Conservation (phyloP, 139 green algal species). For the Nannochloris sp. region DNA sequence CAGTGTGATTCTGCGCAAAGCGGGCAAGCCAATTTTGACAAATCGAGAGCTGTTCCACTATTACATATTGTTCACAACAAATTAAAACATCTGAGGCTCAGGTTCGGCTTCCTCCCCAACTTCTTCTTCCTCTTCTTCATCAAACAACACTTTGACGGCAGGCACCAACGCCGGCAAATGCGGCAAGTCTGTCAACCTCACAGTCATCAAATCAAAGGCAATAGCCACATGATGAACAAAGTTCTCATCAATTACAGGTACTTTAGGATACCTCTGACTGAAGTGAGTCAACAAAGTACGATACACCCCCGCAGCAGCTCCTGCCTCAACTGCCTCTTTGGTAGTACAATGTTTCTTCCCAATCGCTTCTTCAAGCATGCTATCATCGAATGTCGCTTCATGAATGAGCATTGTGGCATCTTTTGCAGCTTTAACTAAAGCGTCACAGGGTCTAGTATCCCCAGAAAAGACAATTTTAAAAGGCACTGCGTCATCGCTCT, state of each 20-base stretch:
- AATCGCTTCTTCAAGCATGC: slow-evolving; percentile 70
- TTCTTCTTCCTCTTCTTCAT: slow-evolving; percentile 36
- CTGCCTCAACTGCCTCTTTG: slow-evolving; percentile 70
- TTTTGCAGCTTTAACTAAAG: slow-evolving; percentile 63
- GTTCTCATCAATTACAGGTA: slow-evolving; percentile 54
- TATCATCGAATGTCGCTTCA: slow-evolving; percentile 96
- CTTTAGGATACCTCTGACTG: slow-evolving; percentile 85
- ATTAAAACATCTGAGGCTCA: neutral
- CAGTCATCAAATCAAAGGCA: slow-evolving; percentile 94
- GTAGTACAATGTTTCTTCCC: slow-evolving; percentile 87
- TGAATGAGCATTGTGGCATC: slow-evolving; percentile 87
- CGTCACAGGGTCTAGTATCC: slow-evolving; percentile 78
- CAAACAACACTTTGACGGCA: slow-evolving; percentile 54
- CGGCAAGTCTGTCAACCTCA: slow-evolving; percentile 72
- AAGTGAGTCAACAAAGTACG: slow-evolving; percentile 97
- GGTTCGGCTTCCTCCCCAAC: neutral
- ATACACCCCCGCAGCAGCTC: slow-evolving; percentile 62
- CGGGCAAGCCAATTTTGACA: too few species aligned
- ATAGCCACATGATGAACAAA: slow-evolving; percentile 48
- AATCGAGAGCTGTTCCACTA: too few species aligned
- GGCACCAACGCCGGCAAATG: slow-evolving; percentile 51
- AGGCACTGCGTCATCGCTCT: slow-evolving; percentile 9
- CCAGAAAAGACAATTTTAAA: slow-evolving; percentile 84
- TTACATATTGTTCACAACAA: too few species aligned
- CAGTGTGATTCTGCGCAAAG: too few species aligned